Evolutionary conservation across 108 stramenopile species (phyloP).

Genomic region (Chaetoceros tenuissimus): DNA sequence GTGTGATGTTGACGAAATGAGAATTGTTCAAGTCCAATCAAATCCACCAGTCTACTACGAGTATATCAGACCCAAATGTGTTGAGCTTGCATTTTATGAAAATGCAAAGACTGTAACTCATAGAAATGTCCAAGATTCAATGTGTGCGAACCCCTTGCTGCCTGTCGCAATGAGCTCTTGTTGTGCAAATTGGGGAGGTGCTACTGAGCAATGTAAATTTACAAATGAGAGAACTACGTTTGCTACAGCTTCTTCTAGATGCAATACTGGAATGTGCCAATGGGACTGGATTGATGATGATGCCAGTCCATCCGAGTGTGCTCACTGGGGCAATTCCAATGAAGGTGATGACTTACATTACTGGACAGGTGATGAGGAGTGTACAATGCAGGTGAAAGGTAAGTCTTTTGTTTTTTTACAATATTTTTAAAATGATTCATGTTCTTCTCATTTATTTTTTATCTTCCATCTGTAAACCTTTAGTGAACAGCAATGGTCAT

Average conservation of each 20-base stretch:
- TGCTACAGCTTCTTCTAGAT: neutral
- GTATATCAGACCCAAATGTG: constrained; percentile 6
- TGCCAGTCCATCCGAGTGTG: neutral
- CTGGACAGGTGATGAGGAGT: neutral
- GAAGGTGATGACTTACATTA: neutral
- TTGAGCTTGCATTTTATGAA: constrained; percentile 4
- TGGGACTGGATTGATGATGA: neutral
- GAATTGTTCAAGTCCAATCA: constrained; percentile 4
- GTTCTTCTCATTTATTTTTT: neutral
- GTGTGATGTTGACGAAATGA: neutral
- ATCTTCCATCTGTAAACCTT: neutral
- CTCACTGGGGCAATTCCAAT: neutral
- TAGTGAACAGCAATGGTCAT: neutral
- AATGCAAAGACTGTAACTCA: neutral
- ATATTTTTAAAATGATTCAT: neutral
- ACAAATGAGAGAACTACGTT: neutral
- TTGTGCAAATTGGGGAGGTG: neutral
- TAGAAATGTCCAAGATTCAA: neutral
- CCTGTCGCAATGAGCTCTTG: neutral
- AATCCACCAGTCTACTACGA: constrained; percentile 4
- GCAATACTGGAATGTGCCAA: neutral
- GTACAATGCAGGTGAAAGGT: neutral
- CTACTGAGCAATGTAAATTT: neutral
- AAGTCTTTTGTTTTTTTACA: neutral
- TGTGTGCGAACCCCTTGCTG: neutral